A percentile compares a stretch with the other conserved stretches of the same genome.
Conservation (phyloP, 257 asterid species). For the Verbena officinalis region DNA sequence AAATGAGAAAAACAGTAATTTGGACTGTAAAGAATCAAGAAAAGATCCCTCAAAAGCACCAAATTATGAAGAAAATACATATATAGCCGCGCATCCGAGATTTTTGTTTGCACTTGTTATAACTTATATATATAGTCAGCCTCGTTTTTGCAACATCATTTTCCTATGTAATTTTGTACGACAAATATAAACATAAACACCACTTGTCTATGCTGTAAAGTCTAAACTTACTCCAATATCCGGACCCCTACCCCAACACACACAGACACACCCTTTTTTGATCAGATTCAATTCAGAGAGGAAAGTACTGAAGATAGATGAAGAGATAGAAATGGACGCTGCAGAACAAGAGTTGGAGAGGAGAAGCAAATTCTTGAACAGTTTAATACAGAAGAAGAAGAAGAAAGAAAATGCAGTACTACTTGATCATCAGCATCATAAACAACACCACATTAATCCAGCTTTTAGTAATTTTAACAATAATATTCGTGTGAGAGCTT, state of each 20-base stretch:
- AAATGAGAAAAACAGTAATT: too few relatives aligned
- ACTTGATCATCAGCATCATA: constrained; percentile 38
- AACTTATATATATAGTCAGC: constrained; percentile 15
- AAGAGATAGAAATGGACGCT: constrained; percentile 60
- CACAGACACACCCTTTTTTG: neutral
- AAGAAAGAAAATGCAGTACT: constrained; percentile 51
- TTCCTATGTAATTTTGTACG: too few relatives aligned
- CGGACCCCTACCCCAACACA: constrained; percentile 2
- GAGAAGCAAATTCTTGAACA: constrained; percentile 83
- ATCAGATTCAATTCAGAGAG: neutral
- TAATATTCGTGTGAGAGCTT: constrained; percentile 74
- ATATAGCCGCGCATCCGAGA: constrained; percentile 29
- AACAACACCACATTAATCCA: constrained; percentile 41
- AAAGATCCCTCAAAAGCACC: constrained; percentile 32
- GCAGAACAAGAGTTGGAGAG: constrained; percentile 86
- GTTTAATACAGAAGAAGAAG: constrained; percentile 64
- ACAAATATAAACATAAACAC: too few relatives aligned
- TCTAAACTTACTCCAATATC: too few relatives aligned
- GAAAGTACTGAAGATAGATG: constrained; percentile 19
- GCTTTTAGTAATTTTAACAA: too few relatives aligned
- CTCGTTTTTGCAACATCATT: constrained; percentile 17
- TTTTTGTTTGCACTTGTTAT: constrained; percentile 28
- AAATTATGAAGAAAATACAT: constrained; percentile 24
- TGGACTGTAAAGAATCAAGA: neutral
- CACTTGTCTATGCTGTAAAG: too few relatives aligned